Percentiles rank a stretch among this genome's conserved stretches.
Conservation (phyloP, 202 grass and related monocot genomes). For the Setaria viridis region DNA sequence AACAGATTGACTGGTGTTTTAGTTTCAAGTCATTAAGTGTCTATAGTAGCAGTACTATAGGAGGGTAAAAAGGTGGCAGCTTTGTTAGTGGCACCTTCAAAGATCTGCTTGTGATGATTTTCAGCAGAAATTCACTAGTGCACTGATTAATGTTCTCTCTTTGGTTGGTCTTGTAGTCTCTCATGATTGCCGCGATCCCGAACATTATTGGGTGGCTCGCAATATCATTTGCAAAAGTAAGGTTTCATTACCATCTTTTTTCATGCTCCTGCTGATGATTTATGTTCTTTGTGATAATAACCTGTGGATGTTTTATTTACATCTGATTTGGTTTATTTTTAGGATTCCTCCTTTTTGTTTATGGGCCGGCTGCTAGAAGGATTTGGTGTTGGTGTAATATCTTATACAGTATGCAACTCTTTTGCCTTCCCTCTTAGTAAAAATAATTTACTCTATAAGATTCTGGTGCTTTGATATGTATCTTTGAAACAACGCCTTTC, state of each 20-base stretch:
- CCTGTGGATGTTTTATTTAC: background rate
- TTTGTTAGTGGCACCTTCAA: background rate
- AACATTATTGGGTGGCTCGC: slow-evolving; percentile 82
- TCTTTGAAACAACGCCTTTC: background rate
- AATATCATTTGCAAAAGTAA: slow-evolving; percentile 70
- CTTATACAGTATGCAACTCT: slow-evolving; percentile 52
- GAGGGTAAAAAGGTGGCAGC: background rate
- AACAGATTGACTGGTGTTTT: slow-evolving; percentile 7
- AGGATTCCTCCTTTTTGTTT: slow-evolving; percentile 79
- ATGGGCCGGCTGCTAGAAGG: slow-evolving; percentile 80
- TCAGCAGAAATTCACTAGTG: slow-evolving; percentile 3
- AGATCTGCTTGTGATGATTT: background rate
- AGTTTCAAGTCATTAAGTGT: background rate
- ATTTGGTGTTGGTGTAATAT: slow-evolving; percentile 74
- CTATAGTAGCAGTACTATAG: background rate
- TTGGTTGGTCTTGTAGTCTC: slow-evolving; percentile 50
- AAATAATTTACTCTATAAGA: slow-evolving; percentile 13
- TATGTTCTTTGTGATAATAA: slow-evolving; percentile 1
- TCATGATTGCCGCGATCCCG: slow-evolving; percentile 72
- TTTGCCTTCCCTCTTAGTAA: slow-evolving; percentile 1
- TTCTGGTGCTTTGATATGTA: background rate
- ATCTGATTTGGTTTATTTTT: slow-evolving; percentile 31
- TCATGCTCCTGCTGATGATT: background rate
- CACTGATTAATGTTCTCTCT: slow-evolving; percentile 12
- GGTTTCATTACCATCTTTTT: background rate